A percentile compares a stretch with the other conserved stretches of the same genome.
phyloP scores from a whole-genome alignment of 768 basidiomycete genomes.

The Clathrus columnatus region DNA sequence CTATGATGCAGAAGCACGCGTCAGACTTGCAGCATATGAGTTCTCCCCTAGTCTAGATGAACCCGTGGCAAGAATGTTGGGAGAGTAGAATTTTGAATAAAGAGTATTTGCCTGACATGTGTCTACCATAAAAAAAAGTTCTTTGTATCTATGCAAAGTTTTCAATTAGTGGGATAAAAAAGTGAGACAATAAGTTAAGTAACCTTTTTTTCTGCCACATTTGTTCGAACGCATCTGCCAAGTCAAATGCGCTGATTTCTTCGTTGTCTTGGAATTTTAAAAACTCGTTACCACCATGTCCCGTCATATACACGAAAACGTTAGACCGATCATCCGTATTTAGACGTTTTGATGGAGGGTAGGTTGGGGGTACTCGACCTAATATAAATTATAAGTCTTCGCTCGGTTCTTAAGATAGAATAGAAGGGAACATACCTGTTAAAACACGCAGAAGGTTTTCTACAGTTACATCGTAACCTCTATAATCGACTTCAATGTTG shows the following conservation, averaged over 20 bases:
- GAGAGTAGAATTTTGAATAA: slow-evolving; percentile 89
- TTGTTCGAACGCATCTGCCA: slow-evolving; percentile 97
- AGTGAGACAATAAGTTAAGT: slow-evolving; percentile 14
- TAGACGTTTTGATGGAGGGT: slow-evolving; percentile 88
- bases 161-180: not conserved
- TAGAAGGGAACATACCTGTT: slow-evolving; percentile 53
- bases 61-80: slow-evolving; percentile 86
- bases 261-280: slow-evolving; percentile 99
- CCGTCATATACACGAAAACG: slow-evolving; percentile 96
- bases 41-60: slow-evolving; percentile 79
- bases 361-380: slow-evolving; percentile 79
- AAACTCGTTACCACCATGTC: slow-evolving; percentile 97
- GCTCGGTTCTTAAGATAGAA: not conserved
- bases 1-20: no score
- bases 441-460: slow-evolving; percentile 90
- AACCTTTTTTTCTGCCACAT: slow-evolving; percentile 97
- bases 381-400: not conserved
- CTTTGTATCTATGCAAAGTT: slow-evolving; percentile 60
- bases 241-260: slow-evolving; percentile 92
- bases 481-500: slow-evolving; percentile 95
- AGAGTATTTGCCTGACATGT: slow-evolving; percentile 97
- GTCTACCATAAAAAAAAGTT: slow-evolving; percentile 96
- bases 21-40: slow-evolving; percentile 74
- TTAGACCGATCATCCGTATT: slow-evolving; percentile 87
- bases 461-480: slow-evolving; percentile 96